Percentiles rank a stretch among this genome's conserved stretches.
Evolutionary conservation across 805 yeast species (phyloP).

Genomic region (Brettanomyces sp.): DNA sequence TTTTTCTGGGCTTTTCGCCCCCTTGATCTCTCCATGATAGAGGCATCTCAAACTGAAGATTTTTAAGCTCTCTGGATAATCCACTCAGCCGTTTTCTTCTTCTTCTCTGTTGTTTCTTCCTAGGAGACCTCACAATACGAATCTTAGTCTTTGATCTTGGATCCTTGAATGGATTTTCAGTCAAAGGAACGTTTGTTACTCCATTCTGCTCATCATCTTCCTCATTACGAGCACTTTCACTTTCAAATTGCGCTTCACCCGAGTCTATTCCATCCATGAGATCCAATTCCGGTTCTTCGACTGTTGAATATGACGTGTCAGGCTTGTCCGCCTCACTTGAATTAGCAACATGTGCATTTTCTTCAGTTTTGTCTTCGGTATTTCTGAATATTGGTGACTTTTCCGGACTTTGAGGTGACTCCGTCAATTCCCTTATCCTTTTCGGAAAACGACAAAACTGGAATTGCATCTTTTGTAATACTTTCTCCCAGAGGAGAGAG

Average conservation of each 20-base stretch:
- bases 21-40: conserved; percentile 4
- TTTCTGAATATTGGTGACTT: too few species aligned
- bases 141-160: not conserved
- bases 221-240: not conserved
- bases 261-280: not conserved
- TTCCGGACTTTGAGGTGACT: too few species aligned
- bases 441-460: not conserved
- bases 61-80: conserved; percentile 27
- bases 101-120: conserved; percentile 13
- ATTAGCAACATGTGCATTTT: too few species aligned
- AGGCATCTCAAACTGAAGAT: conserved; percentile 20
- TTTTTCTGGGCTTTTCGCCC: conserved; percentile 8
- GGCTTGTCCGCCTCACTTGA: too few species aligned
- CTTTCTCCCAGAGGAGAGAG: not conserved
- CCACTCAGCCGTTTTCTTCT: conserved; percentile 7
- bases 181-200: not conserved
- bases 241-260: not conserved
- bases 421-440: too few species aligned
- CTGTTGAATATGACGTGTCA: too few species aligned
- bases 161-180: conserved; percentile 1
- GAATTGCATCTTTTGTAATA: not conserved
- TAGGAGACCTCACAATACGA: not conserved
- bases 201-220: not conserved
- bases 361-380: too few species aligned
- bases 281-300: not conserved